Percentiles rank a stretch among this genome's conserved stretches.
Evolutionary conservation across 139 green algal species (phyloP).

Genomic region (Eudorina sp.): DNA sequence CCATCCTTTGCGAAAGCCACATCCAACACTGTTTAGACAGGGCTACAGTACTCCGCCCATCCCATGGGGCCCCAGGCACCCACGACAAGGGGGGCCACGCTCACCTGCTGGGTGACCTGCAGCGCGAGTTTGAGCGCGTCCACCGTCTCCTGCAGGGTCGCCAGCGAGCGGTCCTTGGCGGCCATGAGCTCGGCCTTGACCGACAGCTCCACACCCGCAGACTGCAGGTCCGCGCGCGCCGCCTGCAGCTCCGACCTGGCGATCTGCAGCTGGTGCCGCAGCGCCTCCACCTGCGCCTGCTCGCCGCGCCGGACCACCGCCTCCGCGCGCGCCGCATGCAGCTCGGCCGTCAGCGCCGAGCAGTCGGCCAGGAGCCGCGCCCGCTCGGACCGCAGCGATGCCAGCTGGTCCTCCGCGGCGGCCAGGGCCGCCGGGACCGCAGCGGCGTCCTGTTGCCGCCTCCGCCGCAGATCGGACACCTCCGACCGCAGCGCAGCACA

Average conservation of each 20-base stretch:
- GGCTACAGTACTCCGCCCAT: too few species aligned
- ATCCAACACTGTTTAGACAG: too few species aligned
- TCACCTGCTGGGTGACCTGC: constrained; percentile 2
- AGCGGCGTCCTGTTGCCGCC: neutral
- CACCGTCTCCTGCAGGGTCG: constrained; percentile 32
- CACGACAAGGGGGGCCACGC: too few species aligned
- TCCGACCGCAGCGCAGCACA: neutral
- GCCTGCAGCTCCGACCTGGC: neutral
- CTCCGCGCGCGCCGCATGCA: neutral
- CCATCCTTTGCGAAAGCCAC: too few species aligned
- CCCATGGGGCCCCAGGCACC: too few species aligned
- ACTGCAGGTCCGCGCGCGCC: neutral
- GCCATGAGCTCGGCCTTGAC: constrained; percentile 23
- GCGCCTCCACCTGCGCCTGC: neutral
- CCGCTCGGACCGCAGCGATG: neutral
- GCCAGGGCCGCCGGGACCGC: neutral
- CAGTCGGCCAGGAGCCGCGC: constrained; percentile 21
- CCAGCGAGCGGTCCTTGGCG: constrained; percentile 30
- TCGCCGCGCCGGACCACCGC: neutral
- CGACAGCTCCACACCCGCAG: neutral
- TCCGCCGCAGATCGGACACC: neutral
- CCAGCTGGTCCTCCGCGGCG: neutral
- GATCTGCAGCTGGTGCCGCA: neutral
- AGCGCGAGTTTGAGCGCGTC: constrained; percentile 34
- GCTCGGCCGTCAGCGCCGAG: neutral